These are phyloP conservation scores for Nakazawaea molendinolei DNA, from an alignment of 805 yeast species.

Conservation along the genomic window DNA sequence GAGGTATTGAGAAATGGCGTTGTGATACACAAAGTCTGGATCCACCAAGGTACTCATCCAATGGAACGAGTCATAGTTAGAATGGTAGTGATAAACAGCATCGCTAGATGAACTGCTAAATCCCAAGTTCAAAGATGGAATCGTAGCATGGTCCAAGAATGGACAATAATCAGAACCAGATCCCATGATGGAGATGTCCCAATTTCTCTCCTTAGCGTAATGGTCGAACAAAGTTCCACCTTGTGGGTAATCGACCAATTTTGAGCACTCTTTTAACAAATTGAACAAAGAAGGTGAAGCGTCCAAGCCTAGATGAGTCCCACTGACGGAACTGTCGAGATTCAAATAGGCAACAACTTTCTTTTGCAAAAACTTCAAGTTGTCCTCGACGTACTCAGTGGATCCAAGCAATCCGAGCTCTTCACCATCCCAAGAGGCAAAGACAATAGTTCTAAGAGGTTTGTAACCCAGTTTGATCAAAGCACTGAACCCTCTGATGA, in stretches of 20 bases:
- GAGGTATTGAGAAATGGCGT: slow-evolving; percentile 45
- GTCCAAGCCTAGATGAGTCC: slow-evolving; percentile 43
- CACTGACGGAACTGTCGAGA: slow-evolving; percentile 60
- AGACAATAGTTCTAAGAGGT: slow-evolving; percentile 61
- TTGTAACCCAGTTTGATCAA: slow-evolving; percentile 56
- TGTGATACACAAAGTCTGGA: slow-evolving; percentile 55
- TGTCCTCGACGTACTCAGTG: slow-evolving; percentile 69
- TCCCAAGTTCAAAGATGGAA: slow-evolving; percentile 53
- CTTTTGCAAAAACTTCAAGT: slow-evolving; percentile 35
- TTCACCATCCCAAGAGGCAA: slow-evolving; percentile 81
- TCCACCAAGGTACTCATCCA: slow-evolving; percentile 67
- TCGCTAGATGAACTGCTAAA: slow-evolving; percentile 39
- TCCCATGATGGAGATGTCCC: slow-evolving; percentile 43
- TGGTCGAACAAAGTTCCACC: slow-evolving; percentile 30
- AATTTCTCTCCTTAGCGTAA: slow-evolving; percentile 23
- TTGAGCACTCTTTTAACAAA: slow-evolving; percentile 37
- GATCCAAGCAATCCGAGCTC: slow-evolving; percentile 70
- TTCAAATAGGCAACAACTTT: slow-evolving; percentile 63
- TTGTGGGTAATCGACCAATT: slow-evolving; percentile 38
- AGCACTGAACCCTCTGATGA: slow-evolving; percentile 52
- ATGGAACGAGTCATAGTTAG: slow-evolving; percentile 63
- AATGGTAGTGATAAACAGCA: slow-evolving; percentile 69
- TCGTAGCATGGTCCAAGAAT: slow-evolving; percentile 52
- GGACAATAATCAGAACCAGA: slow-evolving; percentile 69
- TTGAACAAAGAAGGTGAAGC: slow-evolving; percentile 56